A percentile compares a stretch with the other conserved stretches of the same genome.
phyloP scores from a whole-genome alignment of 2,329 filamentous ascomycete genomes.

The Pseudocercospora fuligena region DNA sequence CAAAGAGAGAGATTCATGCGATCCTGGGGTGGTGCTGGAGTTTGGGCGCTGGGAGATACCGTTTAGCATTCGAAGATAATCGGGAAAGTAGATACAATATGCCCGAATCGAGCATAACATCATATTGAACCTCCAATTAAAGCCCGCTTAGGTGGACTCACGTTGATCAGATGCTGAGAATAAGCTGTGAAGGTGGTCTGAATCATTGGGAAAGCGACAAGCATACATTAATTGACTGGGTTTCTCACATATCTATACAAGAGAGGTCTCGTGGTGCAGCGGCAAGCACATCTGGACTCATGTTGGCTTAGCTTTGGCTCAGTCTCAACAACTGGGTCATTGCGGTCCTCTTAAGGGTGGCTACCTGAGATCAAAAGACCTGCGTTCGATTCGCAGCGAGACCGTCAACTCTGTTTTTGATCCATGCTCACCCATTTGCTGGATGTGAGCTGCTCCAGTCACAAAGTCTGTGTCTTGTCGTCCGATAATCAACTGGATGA shows the following conservation, averaged over 20 bases:
- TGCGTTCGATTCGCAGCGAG: background rate
- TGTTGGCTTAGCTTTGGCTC: background rate
- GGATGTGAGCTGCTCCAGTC: background rate
- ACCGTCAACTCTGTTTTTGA: background rate
- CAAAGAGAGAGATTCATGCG: background rate
- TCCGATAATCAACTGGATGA: background rate
- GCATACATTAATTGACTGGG: background rate
- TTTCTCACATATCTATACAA: background rate
- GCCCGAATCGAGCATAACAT: background rate
- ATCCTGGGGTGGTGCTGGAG: background rate
- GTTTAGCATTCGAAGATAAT: background rate
- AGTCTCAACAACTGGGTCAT: background rate
- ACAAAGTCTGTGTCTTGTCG: background rate
- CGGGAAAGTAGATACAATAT: background rate
- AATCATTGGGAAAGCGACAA: background rate
- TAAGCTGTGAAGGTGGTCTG: background rate
- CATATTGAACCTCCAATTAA: background rate
- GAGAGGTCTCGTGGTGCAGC: background rate
- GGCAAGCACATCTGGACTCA: background rate
- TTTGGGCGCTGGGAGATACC: background rate
- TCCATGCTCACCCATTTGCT: background rate
- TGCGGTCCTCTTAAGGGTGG: background rate
- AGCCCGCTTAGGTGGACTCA: background rate
- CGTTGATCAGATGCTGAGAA: background rate
- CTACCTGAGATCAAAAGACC: background rate